Conservation (phyloP, 306 rosid genomes). For the Hippophae gyantsensis region DNA sequence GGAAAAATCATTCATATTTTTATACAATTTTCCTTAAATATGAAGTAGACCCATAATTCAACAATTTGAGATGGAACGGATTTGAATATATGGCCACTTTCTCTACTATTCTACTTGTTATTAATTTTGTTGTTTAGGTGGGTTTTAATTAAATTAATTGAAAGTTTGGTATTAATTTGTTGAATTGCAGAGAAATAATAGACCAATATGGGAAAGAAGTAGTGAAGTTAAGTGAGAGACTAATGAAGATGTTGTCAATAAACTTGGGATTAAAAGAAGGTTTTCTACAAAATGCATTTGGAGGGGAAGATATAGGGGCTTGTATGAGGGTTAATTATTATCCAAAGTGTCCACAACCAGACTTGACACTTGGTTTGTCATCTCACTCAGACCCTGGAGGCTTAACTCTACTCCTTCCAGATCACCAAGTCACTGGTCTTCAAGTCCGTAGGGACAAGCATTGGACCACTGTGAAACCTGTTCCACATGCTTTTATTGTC, state of each 20-base stretch:
- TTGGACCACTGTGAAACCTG: constrained; percentile 83
- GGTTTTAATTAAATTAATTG: too few relatives aligned
- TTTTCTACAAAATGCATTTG: constrained; percentile 46
- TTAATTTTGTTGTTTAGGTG: too few relatives aligned
- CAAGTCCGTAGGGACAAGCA: constrained; percentile 49
- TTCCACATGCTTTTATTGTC: constrained; percentile 67
- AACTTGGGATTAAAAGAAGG: constrained; percentile 57
- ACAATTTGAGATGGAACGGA: too few relatives aligned
- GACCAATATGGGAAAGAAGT: constrained; percentile 81
- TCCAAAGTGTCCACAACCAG: constrained; percentile 75
- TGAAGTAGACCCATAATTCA: too few relatives aligned
- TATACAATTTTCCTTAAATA: too few relatives aligned
- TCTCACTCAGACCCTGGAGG: constrained; percentile 94
- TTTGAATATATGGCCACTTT: too few relatives aligned
- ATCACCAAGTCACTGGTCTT: constrained; percentile 55
- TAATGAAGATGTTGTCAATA: constrained; percentile 47
- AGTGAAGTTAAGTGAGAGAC: constrained; percentile 58
- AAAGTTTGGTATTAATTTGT: too few relatives aligned
- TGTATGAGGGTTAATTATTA: constrained; percentile 75
- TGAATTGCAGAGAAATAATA: constrained; percentile 38
- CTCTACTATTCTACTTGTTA: too few relatives aligned
- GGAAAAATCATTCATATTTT: too few relatives aligned
- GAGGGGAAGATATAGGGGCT: constrained; percentile 71
- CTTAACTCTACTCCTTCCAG: constrained; percentile 59
- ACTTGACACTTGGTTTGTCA: constrained; percentile 65